Conservation (phyloP, 2,329 filamentous ascomycete species). For the Colletotrichum tanaceti region DNA sequence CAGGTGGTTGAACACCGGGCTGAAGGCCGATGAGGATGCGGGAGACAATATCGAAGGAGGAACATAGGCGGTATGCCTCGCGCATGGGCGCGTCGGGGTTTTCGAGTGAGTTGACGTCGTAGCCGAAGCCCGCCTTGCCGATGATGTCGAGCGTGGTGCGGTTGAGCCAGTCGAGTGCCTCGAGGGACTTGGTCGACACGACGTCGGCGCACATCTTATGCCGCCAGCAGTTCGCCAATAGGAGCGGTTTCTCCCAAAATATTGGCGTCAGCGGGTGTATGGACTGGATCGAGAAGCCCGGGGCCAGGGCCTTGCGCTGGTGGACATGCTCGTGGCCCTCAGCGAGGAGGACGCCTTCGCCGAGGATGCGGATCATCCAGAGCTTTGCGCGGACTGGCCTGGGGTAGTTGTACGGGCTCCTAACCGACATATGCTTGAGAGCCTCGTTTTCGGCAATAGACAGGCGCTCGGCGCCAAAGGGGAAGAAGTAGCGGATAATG, state of each 20-base stretch:
- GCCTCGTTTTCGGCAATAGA: constrained; percentile 57
- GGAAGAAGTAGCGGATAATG: constrained; percentile 60
- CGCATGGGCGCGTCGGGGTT: constrained; percentile 52
- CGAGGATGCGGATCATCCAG: constrained; percentile 58
- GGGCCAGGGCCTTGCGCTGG: constrained; percentile 54
- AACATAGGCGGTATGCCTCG: constrained; percentile 56
- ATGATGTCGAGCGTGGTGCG: constrained; percentile 58
- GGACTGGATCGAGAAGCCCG: constrained; percentile 53
- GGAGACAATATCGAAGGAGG: constrained; percentile 51
- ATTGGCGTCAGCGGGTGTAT: constrained; percentile 52
- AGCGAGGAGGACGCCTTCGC: constrained; percentile 56
- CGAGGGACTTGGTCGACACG: constrained; percentile 49
- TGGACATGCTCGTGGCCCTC: constrained; percentile 56
- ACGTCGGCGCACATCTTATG: constrained; percentile 48
- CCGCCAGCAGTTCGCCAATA: constrained; percentile 57
- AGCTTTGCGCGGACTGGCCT: constrained; percentile 52
- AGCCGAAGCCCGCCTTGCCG: constrained; percentile 55
- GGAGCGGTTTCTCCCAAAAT: constrained; percentile 55
- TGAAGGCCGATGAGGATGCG: constrained; percentile 54
- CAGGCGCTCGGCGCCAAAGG: constrained; percentile 57
- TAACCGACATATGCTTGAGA: constrained; percentile 57
- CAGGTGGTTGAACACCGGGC: constrained; percentile 53
- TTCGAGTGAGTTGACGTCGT: constrained; percentile 54
- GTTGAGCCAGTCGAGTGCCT: constrained; percentile 57
- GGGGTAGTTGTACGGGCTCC: constrained; percentile 55